phyloP scores from a whole-genome alignment of 139 green algal genomes.

The Coelastrella sp. region DNA sequence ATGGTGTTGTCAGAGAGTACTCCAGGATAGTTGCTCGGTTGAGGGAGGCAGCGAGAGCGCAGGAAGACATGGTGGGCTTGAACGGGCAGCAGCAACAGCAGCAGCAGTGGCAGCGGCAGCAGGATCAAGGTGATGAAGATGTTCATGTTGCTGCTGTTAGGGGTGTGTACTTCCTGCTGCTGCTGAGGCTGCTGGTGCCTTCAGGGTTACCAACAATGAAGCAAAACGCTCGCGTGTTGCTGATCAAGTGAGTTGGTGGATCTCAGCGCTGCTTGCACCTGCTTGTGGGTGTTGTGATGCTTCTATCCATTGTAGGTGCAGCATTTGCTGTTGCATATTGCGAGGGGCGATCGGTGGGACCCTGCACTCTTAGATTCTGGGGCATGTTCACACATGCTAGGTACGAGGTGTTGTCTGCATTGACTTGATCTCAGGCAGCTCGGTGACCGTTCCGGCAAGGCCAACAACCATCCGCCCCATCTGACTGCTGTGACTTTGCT shows the following conservation, averaged over 20 bases:
- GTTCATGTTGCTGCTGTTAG: background rate
- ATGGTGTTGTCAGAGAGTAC: background rate
- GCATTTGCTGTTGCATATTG: too few relatives aligned
- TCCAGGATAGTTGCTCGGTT: background rate
- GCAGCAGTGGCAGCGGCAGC: constrained; percentile 32
- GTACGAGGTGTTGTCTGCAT: too few relatives aligned
- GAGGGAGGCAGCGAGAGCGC: background rate
- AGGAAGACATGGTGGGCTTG: background rate
- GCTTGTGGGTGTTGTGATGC: too few relatives aligned
- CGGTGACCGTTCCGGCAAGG: too few relatives aligned
- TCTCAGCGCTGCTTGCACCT: too few relatives aligned
- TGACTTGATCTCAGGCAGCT: too few relatives aligned
- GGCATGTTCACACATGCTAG: too few relatives aligned
- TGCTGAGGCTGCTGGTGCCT: constrained; percentile 26
- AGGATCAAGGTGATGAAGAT: background rate
- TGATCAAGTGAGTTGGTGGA: constrained; percentile 22
- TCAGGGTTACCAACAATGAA: background rate
- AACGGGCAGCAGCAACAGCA: background rate
- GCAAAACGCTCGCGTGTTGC: background rate
- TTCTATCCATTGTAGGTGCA: too few relatives aligned
- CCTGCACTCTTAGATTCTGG: too few relatives aligned
- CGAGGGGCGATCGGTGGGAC: too few relatives aligned
- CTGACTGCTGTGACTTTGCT: background rate
- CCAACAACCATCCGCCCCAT: too few relatives aligned
- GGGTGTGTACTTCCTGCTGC: constrained; percentile 27